A percentile compares a stretch with the other conserved stretches of the same genome.
Conservation (phyloP, 2,329 filamentous ascomycete genomes). For the Chrysoporthe deuterocubensis region DNA sequence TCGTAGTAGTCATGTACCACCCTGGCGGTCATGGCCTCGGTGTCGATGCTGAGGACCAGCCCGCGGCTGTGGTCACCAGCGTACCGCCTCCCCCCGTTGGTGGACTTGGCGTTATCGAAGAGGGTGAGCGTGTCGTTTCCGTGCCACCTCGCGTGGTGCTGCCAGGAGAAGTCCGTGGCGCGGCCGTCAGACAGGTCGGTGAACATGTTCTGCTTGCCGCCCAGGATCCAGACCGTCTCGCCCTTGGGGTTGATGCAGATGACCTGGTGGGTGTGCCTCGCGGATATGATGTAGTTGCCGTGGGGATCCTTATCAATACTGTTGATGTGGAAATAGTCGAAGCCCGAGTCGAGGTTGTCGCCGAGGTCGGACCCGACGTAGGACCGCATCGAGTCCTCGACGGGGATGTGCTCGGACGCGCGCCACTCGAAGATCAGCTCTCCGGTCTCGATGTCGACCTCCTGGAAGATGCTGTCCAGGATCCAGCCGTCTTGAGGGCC, state of each 20-base stretch:
- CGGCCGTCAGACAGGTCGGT: slow-evolving; percentile 39
- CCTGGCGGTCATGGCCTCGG: slow-evolving; percentile 35
- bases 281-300: slow-evolving; percentile 44
- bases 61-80: slow-evolving; percentile 37
- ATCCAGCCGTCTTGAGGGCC: slow-evolving; percentile 39
- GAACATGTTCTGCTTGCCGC: slow-evolving; percentile 42
- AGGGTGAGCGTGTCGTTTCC: slow-evolving; percentile 40
- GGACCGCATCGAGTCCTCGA: slow-evolving; percentile 34
- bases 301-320: slow-evolving; percentile 39
- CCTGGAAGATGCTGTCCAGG: slow-evolving; percentile 45
- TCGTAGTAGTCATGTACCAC: slow-evolving; percentile 39
- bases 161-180: slow-evolving; percentile 44
- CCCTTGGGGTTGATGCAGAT: slow-evolving; percentile 38
- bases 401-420: slow-evolving; percentile 39
- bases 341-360: slow-evolving; percentile 36
- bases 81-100: slow-evolving; percentile 35
- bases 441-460: slow-evolving; percentile 43
- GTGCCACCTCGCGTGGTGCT: slow-evolving; percentile 43
- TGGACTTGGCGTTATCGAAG: slow-evolving; percentile 45
- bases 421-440: slow-evolving; percentile 43
- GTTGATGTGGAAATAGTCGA: slow-evolving; percentile 46
- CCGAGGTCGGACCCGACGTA: slow-evolving; percentile 37
- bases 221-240: slow-evolving; percentile 42
- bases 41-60: slow-evolving; percentile 38
- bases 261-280: slow-evolving; percentile 38